Evolutionary conservation across 768 basidiomycete genomes (phyloP), one percentile per base, ranked within the genome.

Genomic region (Ephemerocybe angulata): DNA sequence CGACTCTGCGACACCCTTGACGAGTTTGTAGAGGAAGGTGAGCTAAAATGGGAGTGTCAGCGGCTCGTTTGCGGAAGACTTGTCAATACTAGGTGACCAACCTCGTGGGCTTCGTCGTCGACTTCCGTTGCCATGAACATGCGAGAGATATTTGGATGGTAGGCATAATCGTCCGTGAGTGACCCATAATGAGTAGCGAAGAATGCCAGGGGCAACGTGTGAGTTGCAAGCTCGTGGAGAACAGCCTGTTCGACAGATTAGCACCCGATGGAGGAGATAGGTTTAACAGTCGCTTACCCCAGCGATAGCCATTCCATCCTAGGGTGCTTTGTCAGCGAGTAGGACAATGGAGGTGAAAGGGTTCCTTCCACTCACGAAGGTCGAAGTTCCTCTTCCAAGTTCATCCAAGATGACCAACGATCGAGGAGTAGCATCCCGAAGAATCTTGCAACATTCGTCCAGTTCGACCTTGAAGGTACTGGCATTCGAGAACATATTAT

Each of bases 221-320:
- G 91, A 0, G 95, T 97, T 1, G 97, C 93, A 15, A 99, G 80
- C 65, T 96, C 85, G 67, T 99, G 97, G 19, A 98, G 70, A 13
- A 98, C 97, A 10, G 96, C 91, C 87, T 89, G 56, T 22, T 21
- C 30, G 57, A 30, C 31, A 19, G 48, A 15, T 41, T 3, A 30
- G n/a, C n/a, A n/a, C n/a, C n/a, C n/a, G n/a, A n/a, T n/a, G n/a
- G n/a, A n/a, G n/a, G n/a, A n/a, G n/a, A n/a, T n/a, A n/a, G n/a
- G n/a, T n/a, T n/a, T 29, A 52, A 38, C 31, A 33, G 25, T 27
- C 24, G 69, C 80, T 35, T 69, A 89, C 89, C 52, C 88, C 90
- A 42, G 97, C 96, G 60, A 98, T 98, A 6, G 94, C 93, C 92
- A 98, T 93, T n/a, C 96, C 97, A 69, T 99, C 97, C 85, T 93